Evolutionary conservation across 371 early-diverging fungal genomes (phyloP), one percentile per base, ranked within the genome.

Genomic region (Funneliformis caledonium): DNA sequence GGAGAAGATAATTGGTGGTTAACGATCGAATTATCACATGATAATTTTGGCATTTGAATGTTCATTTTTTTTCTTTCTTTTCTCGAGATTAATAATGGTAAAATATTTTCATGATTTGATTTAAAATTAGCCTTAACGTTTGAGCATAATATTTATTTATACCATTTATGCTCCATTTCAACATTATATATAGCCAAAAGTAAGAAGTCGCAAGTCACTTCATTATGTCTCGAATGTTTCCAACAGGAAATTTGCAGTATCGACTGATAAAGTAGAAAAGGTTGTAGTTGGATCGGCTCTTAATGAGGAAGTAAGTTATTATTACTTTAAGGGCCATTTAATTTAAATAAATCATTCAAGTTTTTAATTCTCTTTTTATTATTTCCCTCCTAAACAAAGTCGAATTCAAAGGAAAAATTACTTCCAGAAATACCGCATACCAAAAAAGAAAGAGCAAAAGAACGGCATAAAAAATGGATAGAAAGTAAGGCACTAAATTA

Each of bases 371-470:
- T 26, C 26, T 16, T 68, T 37, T 68, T 5, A 43, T 42, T 33
- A 16, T 16, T 10, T 43, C 26, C 10, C 3, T 59, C 12, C 12
- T 10, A 64, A 64, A 64, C 26, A 22, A 19, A 68, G 68, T 19
- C 33, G 19, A 33, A 33, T 62, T 3, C 3, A 3, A 19, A 62
- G 0, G 7, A 42, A 68, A 8, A 33, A 68, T 7, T 4, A 43
- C 43, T 9, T 19, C 19, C 68, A 43, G 12, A 22, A 43, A 9
- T 10, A 37, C 16, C 68, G 2, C 56, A 50, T 16, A 52, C 74
- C 12, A 73, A 73, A 73, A 73, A 73, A 52, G 74, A 48, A 31
- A 73, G 52, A 52, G 26, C 48, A 50, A 73, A 56, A 19, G 26
- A 52, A 56, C n/a, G 52, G 16, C 74, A 33, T 73, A 56, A 48